phyloP scores from a whole-genome alignment of 805 yeast species.

The Sungouiella thailandica region DNA sequence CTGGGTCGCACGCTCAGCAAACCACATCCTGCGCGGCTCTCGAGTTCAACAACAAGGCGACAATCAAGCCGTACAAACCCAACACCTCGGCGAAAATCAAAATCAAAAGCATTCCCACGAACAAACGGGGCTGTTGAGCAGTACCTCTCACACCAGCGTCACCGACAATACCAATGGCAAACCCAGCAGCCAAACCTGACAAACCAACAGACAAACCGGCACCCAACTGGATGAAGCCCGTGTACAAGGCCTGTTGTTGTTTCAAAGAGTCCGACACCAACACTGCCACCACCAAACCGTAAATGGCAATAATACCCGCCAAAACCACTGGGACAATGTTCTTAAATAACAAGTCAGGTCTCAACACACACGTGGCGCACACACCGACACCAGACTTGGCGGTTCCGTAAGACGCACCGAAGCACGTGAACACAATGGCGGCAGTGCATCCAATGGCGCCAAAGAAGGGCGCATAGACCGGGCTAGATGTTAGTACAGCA shows the following conservation, averaged over 20 bases:
- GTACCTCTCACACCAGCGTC: constrained; percentile 99
- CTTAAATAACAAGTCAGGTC: constrained; percentile 93
- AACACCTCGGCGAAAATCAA: constrained; percentile 98
- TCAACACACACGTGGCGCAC: constrained; percentile 94
- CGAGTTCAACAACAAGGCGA: constrained; percentile 94
- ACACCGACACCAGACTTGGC: constrained; percentile 99
- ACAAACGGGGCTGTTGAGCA: constrained; percentile 96
- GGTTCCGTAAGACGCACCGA: constrained; percentile 99
- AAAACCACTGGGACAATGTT: constrained; percentile 95
- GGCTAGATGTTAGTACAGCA: constrained; percentile 22
- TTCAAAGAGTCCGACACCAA: constrained; percentile 84
- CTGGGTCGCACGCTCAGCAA: constrained; percentile 59
- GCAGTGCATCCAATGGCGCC: constrained; percentile 99
- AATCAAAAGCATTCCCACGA: constrained; percentile 97
- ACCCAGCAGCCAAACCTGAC: constrained; percentile 97
- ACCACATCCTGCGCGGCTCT: constrained; percentile 90
- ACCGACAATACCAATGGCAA: constrained; percentile 98
- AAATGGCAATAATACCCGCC: constrained; percentile 99
- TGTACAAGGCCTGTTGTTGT: constrained; percentile 89
- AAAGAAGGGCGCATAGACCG: constrained; percentile 70
- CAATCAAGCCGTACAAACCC: constrained; percentile 98
- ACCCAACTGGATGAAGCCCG: constrained; percentile 97
- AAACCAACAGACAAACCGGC: constrained; percentile 97
- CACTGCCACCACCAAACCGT: constrained; percentile 94
- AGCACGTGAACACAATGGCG: constrained; percentile 96